Percentiles rank a stretch among this genome's conserved stretches.
These are phyloP conservation scores for Venturia effusa DNA, from an alignment of 2,329 filamentous ascomycete genomes.

Conservation along the genomic window DNA sequence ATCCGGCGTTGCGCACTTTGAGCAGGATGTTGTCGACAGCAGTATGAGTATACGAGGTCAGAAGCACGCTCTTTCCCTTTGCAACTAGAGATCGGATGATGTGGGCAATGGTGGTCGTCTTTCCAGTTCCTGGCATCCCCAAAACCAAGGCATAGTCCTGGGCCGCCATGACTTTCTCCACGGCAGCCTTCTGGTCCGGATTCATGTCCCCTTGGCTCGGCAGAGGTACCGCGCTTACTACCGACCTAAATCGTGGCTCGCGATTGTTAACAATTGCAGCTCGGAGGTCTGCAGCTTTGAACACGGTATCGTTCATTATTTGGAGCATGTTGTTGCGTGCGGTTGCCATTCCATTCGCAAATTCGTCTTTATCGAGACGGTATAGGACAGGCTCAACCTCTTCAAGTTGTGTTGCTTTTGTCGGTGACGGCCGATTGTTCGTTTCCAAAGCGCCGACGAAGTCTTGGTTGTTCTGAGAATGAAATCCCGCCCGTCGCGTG, in stretches of 20 bases:
- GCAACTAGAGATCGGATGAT: conserved; percentile 85
- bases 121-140: conserved; percentile 96
- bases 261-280: conserved; percentile 69
- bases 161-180: conserved; percentile 92
- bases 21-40: conserved; percentile 96
- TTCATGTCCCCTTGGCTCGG: conserved; percentile 59
- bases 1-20: conserved; percentile 71
- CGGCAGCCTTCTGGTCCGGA: conserved; percentile 72
- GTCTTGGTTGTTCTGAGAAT: conserved; percentile 66
- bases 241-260: conserved; percentile 60
- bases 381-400: conserved; percentile 54
- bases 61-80: conserved; percentile 81
- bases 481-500: conserved; percentile 63
- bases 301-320: conserved; percentile 72
- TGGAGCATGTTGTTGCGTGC: conserved; percentile 90
- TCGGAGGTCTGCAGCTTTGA: conserved; percentile 61
- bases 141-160: conserved; percentile 94
- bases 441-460: conserved; percentile 92
- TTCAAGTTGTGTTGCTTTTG: conserved; percentile 21
- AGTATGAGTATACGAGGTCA: conserved; percentile 94
- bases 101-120: conserved; percentile 95
- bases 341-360: conserved; percentile 93
- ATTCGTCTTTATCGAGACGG: conserved; percentile 93
- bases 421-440: conserved; percentile 12
- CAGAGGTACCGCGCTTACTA: conserved; percentile 52